Conservation (phyloP, 495 filamentous ascomycete species). For the Apodospora peruviana region DNA sequence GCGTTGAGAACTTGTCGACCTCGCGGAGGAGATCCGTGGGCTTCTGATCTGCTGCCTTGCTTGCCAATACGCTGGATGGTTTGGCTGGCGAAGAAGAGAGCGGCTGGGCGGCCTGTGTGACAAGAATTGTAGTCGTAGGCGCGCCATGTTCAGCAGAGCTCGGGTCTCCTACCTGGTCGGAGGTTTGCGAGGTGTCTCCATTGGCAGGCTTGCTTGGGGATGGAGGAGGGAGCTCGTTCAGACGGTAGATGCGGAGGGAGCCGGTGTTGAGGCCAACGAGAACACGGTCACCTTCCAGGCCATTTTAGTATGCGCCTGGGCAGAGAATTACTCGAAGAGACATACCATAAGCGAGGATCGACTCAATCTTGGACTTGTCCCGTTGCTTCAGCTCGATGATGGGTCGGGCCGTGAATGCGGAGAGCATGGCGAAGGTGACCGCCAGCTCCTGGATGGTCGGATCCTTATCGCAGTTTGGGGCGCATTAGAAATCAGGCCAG, state of each 20-base stretch:
- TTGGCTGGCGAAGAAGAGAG: conserved; percentile 11
- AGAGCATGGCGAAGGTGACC: conserved; percentile 67
- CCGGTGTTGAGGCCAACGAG: conserved; percentile 89
- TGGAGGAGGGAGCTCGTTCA: conserved; percentile 54
- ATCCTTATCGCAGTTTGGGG: conserved; percentile 11
- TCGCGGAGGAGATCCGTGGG: conserved; percentile 84
- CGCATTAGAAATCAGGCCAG: conserved; percentile 12
- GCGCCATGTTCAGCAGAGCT: conserved; percentile 7
- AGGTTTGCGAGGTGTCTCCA: conserved; percentile 20
- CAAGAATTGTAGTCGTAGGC: background rate
- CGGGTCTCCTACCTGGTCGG: background rate
- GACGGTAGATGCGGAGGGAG: conserved; percentile 81
- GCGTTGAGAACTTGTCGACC: conserved; percentile 85
- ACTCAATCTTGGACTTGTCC: conserved; percentile 94
- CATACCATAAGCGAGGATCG: conserved; percentile 82
- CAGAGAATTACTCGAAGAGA: too few species aligned
- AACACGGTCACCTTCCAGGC: conserved; percentile 78
- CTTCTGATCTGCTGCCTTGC: conserved; percentile 34
- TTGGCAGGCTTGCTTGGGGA: conserved; percentile 20
- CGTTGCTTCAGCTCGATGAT: conserved; percentile 92
- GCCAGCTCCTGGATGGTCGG: conserved; percentile 18
- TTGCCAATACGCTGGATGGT: background rate
- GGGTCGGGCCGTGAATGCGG: conserved; percentile 92
- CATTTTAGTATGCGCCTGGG: too few species aligned
- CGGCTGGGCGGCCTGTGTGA: conserved; percentile 21